A percentile compares a stretch with the other conserved stretches of the same genome.
Conservation (phyloP, 495 filamentous ascomycete genomes). For the Baudoinia panamericana region DNA sequence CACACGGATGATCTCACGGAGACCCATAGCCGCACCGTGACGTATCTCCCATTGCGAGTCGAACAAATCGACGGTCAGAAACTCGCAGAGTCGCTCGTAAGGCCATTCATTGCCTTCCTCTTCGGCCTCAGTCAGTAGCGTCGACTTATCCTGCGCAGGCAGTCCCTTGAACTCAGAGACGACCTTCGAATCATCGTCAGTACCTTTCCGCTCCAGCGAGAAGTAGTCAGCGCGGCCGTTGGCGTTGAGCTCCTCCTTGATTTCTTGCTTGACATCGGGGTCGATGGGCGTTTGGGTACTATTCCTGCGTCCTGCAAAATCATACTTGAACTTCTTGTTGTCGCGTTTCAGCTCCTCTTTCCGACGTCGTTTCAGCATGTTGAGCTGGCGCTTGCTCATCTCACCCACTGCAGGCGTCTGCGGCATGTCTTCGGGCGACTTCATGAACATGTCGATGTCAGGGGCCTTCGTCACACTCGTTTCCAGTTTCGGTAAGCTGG, state of each 20-base stretch:
- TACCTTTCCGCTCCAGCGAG: conserved; percentile 59
- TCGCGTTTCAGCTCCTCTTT: conserved; percentile 41
- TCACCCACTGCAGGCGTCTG: conserved; percentile 55
- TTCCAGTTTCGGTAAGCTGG: conserved; percentile 36
- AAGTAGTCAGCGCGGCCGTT: conserved; percentile 61
- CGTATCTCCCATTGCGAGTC: conserved; percentile 91
- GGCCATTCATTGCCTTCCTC: conserved; percentile 84
- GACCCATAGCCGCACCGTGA: conserved; percentile 92
- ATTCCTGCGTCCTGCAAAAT: conserved; percentile 57
- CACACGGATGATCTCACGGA: conserved; percentile 81
- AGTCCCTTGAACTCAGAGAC: conserved; percentile 93
- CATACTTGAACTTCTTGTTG: conserved; percentile 80
- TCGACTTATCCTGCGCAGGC: conserved; percentile 48
- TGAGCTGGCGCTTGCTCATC: conserved; percentile 81
- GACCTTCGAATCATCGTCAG: conserved; percentile 79
- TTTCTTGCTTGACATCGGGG: conserved; percentile 52
- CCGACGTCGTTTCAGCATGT: conserved; percentile 76
- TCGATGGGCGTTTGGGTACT: conserved; percentile 49
- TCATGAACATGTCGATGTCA: conserved; percentile 20
- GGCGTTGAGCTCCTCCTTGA: conserved; percentile 41
- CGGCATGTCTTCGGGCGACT: conserved; percentile 39
- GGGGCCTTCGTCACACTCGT: conserved; percentile 35
- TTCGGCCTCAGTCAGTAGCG: conserved; percentile 53
- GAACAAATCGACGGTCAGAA: conserved; percentile 83
- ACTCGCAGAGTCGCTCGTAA: conserved; percentile 83